A percentile compares a stretch with the other conserved stretches of the same genome.
phyloP scores from a whole-genome alignment of 192 early-diverging fungal genomes.

The Rhizophlyctis rosea region DNA sequence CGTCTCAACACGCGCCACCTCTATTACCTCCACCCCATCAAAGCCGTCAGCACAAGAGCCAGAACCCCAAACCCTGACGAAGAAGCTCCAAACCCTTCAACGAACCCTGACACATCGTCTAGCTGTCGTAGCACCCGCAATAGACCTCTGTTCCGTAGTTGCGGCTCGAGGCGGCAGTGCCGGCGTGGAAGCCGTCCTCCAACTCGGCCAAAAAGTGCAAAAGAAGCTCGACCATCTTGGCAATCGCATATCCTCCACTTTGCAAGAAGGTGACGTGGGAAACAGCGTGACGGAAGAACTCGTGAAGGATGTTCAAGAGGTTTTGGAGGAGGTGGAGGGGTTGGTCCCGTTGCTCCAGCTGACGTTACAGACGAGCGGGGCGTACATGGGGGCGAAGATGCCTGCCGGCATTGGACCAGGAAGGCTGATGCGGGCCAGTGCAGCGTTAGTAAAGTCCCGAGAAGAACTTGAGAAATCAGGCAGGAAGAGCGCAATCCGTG shows the following conservation, averaged over 20 bases:
- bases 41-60: background rate
- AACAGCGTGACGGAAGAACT: constrained; percentile 19
- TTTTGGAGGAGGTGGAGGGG: constrained; percentile 43
- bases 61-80: background rate
- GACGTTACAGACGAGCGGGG: constrained; percentile 51
- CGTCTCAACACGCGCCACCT: constrained; percentile 20
- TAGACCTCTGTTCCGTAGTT: background rate
- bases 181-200: background rate
- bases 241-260: background rate
- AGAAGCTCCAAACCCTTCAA: background rate
- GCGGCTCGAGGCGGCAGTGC: background rate
- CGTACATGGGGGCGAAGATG: constrained; percentile 40
- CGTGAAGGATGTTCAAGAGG: constrained; percentile 18
- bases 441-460: constrained; percentile 10
- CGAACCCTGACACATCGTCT: background rate
- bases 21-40: background rate
- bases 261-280: background rate
- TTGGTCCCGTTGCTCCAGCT: constrained; percentile 54
- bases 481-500: no score
- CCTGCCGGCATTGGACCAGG: constrained; percentile 48
- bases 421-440: constrained; percentile 61
- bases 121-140: background rate
- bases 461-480: no score
- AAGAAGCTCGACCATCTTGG: background rate
- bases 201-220: background rate